Percentiles rank a stretch among this genome's conserved stretches.
These are phyloP conservation scores for Leccinellum rugosiceps DNA, from an alignment of 768 basidiomycete species.

Conservation along the genomic window DNA sequence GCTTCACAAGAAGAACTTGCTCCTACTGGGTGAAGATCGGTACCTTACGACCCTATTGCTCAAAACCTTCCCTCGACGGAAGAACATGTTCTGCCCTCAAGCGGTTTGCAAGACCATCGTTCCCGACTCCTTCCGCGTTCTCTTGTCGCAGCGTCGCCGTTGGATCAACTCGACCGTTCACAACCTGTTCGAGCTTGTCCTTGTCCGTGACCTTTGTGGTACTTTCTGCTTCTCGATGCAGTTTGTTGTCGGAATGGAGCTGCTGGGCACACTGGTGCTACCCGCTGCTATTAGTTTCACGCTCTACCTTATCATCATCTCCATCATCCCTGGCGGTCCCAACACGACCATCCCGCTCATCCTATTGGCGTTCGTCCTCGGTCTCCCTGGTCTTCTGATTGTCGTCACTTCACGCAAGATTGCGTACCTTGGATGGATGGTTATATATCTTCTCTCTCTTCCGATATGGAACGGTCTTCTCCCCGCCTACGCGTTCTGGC, in stretches of 20 bases:
- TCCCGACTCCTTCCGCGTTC: slow-evolving; percentile 90
- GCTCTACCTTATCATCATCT: slow-evolving; percentile 83
- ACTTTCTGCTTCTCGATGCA: slow-evolving; percentile 99
- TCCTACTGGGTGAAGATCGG: slow-evolving; percentile 98
- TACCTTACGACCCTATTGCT: slow-evolving; percentile 96
- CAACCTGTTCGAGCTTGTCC: slow-evolving; percentile 90
- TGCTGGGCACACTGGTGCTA: slow-evolving; percentile 92
- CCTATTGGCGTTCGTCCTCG: slow-evolving; percentile 90
- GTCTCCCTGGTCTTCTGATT: slow-evolving; percentile 93
- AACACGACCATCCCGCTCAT: slow-evolving; percentile 88
- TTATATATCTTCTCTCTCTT: slow-evolving; percentile 86
- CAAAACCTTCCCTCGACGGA: slow-evolving; percentile 99
- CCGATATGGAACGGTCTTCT: slow-evolving; percentile 98
- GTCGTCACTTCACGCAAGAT: slow-evolving; percentile 94
- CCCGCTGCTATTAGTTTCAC: slow-evolving; percentile 99
- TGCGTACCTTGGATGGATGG: slow-evolving; percentile 96
- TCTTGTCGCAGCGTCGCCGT: slow-evolving; percentile 93
- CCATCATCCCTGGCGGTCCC: slow-evolving; percentile 77
- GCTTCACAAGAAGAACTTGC: slow-evolving; percentile 97
- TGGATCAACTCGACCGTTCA: slow-evolving; percentile 99
- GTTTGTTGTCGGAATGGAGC: slow-evolving; percentile 98
- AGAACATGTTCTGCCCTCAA: slow-evolving; percentile 98
- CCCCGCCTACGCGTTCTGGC: slow-evolving; percentile 97
- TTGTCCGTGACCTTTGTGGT: slow-evolving; percentile 97
- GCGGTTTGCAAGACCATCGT: slow-evolving; percentile 99